Evolutionary conservation across 2,329 filamentous ascomycete genomes (phyloP).

Genomic region (Calycina marina): DNA sequence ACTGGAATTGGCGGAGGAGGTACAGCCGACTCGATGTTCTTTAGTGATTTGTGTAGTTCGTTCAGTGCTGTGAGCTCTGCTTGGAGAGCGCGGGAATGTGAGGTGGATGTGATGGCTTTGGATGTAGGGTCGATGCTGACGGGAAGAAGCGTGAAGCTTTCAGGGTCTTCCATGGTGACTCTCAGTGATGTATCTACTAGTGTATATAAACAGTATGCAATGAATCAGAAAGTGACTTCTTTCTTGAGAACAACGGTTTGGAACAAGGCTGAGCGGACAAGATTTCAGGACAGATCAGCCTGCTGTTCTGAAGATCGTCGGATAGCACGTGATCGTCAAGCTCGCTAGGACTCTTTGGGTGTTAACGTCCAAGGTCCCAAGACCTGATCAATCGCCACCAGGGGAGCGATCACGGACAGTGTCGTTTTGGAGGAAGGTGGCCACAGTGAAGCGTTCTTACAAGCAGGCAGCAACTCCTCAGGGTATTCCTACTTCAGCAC

Average conservation of each 20-base stretch:
- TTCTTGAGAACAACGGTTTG: background rate
- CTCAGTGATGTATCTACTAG: background rate
- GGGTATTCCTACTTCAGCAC: too few species aligned
- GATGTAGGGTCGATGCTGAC: slow-evolving; percentile 68
- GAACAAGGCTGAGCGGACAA: background rate
- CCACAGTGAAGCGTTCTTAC: too few species aligned
- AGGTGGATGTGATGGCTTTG: slow-evolving; percentile 50
- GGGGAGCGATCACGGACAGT: too few species aligned
- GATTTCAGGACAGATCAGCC: too few species aligned
- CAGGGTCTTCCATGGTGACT: slow-evolving; percentile 42
- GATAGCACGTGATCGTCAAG: background rate
- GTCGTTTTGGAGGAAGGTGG: too few species aligned
- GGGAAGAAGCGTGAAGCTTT: slow-evolving; percentile 71
- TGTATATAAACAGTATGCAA: background rate
- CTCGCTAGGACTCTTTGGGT: background rate
- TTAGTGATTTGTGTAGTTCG: slow-evolving; percentile 58
- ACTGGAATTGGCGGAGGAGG: slow-evolving; percentile 82
- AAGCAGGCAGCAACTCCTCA: too few species aligned
- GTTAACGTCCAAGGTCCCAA: background rate
- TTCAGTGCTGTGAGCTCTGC: slow-evolving; percentile 63
- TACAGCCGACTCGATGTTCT: slow-evolving; percentile 47
- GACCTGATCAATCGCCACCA: too few species aligned
- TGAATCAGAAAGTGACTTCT: background rate
- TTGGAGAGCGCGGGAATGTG: slow-evolving; percentile 35
- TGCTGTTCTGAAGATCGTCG: background rate